Base-by-base conservation (phyloP, 2,329 filamentous ascomycete genomes). In the Leptographium wingfieldii region DNA sequence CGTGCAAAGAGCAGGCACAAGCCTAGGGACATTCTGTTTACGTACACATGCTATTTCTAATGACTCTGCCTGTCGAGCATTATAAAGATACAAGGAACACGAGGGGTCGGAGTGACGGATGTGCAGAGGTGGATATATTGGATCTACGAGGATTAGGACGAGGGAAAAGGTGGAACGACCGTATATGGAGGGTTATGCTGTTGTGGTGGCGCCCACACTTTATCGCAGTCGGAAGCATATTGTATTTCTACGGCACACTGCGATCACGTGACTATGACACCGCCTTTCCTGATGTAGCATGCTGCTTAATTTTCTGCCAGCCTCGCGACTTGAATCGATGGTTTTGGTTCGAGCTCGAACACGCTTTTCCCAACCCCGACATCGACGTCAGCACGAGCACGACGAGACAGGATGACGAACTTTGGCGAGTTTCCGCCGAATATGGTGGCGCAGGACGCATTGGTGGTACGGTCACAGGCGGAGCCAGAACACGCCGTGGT, bases 341-440 rank as follows among this genome's bases (percentile, higher is more conserved):
- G 22, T 38, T 35, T 14, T 4, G 22, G 35, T 6, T 27, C 5
- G 25, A n/a, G 51, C 51, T 19, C 22, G 33, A 55, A 16, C 35
- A 25, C 35, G 11, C 43, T 29, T 35, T 40, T n/a, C 11, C 31
- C 19, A 9, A 14, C 25, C 27, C 16, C 49, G 10, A 58, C n/a
- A 40, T 9, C 7, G 46, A 29, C 38, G 38, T 27, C 56, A 12
- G 3, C 33, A 55, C 33, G 38, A 40, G 38, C 12, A 40, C 12
- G 16, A 40, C 38, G 38, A 16, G 19, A 19, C 31, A 59, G 31
- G 3, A 86, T 86, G 83, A 76, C 81, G 48, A 76, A 81, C 66
- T 83, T 86, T 65, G 77, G 77, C 64, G 80, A 84, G 57, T 86
- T 85, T 65, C 82, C 83, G 72, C 81, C 84, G 19, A 84, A 86